phyloP scores from a whole-genome alignment of 768 basidiomycete genomes.

The Mycena polygramma region DNA sequence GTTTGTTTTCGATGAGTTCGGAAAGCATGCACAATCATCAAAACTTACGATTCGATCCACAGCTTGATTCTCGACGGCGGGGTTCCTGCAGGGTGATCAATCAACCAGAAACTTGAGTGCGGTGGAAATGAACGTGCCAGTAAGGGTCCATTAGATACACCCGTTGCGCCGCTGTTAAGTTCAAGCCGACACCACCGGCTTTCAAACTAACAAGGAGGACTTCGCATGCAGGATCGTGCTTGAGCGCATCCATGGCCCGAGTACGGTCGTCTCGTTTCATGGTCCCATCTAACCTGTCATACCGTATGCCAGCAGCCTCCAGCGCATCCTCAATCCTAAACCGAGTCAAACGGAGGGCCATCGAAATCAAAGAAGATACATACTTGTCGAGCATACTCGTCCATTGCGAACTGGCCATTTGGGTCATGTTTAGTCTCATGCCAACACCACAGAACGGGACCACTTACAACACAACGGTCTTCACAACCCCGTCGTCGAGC shows the following conservation, averaged over 20 bases:
- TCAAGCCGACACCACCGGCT: constrained; percentile 97
- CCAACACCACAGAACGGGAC: constrained; percentile 1
- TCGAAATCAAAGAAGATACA: constrained; percentile 39
- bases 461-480: constrained; percentile 96
- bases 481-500: constrained; percentile 78
- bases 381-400: constrained; percentile 94
- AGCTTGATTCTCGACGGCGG: constrained; percentile 97
- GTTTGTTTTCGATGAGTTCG: constrained; percentile 18
- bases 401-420: constrained; percentile 84
- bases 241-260: constrained; percentile 92
- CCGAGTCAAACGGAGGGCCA: constrained; percentile 29
- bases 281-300: constrained; percentile 94
- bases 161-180: constrained; percentile 93
- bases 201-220: constrained; percentile 96
- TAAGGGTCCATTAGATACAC: constrained; percentile 98
- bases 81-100: constrained; percentile 73
- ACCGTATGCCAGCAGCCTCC: constrained; percentile 84
- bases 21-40: constrained; percentile 5
- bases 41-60: constrained; percentile 93
- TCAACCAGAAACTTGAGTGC: constrained; percentile 17
- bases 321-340: constrained; percentile 90
- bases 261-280: constrained; percentile 98
- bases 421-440: constrained; percentile 1
- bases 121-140: constrained; percentile 65
- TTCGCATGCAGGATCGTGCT: constrained; percentile 91